Conservation (phyloP, 805 yeast genomes). For the Cyberlindnera euphorbiae region DNA sequence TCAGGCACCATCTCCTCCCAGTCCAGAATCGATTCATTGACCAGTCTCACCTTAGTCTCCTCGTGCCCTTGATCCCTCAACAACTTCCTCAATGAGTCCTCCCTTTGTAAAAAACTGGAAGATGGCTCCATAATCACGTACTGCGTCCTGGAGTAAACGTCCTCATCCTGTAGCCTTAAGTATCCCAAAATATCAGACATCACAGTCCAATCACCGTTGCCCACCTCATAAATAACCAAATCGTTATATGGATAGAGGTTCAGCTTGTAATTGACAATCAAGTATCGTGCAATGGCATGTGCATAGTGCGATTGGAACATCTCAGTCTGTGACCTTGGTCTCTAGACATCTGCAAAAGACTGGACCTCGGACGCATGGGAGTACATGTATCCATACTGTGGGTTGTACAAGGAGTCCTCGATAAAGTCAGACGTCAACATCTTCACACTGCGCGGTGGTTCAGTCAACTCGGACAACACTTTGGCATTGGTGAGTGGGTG, state of each 20-base stretch:
- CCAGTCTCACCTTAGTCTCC: constrained; percentile 51
- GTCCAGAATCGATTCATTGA: constrained; percentile 71
- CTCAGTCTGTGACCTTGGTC: constrained; percentile 96
- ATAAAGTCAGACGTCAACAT: constrained; percentile 79
- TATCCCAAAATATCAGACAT: constrained; percentile 72
- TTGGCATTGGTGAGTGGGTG: constrained; percentile 17
- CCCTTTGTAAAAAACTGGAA: constrained; percentile 24
- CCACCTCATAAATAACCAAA: constrained; percentile 77
- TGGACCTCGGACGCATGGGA: no score
- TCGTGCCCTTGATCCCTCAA: constrained; percentile 36
- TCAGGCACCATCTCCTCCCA: constrained; percentile 59
- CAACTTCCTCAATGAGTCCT: constrained; percentile 14
- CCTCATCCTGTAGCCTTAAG: constrained; percentile 59
- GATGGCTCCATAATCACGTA: constrained; percentile 34
- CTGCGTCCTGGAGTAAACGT: constrained; percentile 60
- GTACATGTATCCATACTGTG: constrained; percentile 79
- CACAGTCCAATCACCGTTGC: constrained; percentile 86
- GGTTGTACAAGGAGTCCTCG: constrained; percentile 80
- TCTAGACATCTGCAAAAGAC: no score
- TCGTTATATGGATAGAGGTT: constrained; percentile 67
- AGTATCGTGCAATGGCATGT: constrained; percentile 76
- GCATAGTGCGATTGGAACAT: constrained; percentile 82
- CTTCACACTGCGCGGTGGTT: constrained; percentile 57
- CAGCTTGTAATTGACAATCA: constrained; percentile 65
- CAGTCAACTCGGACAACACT: constrained; percentile 24